Base-by-base conservation (phyloP, 1,284 basidiomycete species). In the Erythrobasidium hasegawianum region DNA sequence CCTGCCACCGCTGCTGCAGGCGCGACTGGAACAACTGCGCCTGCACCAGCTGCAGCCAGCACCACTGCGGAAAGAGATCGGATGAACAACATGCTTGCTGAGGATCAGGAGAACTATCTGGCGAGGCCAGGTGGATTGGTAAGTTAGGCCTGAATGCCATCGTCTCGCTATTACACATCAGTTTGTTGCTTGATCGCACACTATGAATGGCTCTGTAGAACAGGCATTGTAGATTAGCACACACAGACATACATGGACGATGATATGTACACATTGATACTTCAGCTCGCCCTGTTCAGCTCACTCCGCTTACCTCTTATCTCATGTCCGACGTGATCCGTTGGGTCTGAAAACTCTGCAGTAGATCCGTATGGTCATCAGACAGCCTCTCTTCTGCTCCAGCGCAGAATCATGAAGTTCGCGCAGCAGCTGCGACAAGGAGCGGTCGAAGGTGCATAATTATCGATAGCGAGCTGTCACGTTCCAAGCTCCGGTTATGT, bases 51-150 rank as follows among this genome's bases (percentile, higher is more conserved):
- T 11, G 77, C 79, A 11, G 70, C 68, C 16, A 67, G 71, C 43
- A 75, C 75, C 68, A 78, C 76, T 16, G 55, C 81, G 75, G 56
- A 82, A 76, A 24, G 76, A 77, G 70, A 72, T 43, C 54, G 71
- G 16, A 68, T 73, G 71, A 69, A 64, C 14, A 71, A 73, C 14
- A 74, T 74, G 74, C 65, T 73, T 26, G 73, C 71, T 1, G 71
- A 75, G 64, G 73, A 74, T 55, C 73, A 75, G 58, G 72, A 72
- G 16, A 52, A 67, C 38, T 59, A 59, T 49, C 27, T 65, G 18
- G 26, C 62, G 14, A 58, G 27, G 40, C 26, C 22, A 16, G 50
- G 50, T 9, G 50, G 50, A 3, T 7, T 53, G 22, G 26, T 53
- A 16, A 22, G 20, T 53, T 53, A 53, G 50, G 26, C 43, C 11